These are phyloP conservation scores for Annulohypoxylon truncatum DNA, from an alignment of 2,329 filamentous ascomycete genomes.

Conservation along the genomic window DNA sequence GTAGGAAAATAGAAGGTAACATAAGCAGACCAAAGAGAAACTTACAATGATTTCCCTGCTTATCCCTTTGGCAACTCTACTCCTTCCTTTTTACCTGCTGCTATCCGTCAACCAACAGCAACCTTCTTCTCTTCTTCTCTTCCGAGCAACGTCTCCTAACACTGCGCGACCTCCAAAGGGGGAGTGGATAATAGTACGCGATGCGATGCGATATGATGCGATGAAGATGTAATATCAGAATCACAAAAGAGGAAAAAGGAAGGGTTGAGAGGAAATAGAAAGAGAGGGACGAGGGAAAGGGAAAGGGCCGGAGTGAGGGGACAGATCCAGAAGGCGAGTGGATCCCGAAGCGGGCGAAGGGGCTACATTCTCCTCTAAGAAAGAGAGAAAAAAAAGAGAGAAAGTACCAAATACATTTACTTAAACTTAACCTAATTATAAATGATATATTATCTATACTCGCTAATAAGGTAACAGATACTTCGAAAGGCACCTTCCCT, in stretches of 20 bases:
- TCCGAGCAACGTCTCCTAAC: constrained; percentile 45
- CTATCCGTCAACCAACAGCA: constrained; percentile 37
- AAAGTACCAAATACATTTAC: constrained; percentile 13
- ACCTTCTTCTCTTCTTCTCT: constrained; percentile 42
- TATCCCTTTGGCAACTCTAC: constrained; percentile 28
- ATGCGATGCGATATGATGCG: constrained; percentile 32
- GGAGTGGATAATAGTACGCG: constrained; percentile 17
- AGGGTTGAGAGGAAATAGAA: constrained; percentile 36
- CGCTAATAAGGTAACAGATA: constrained; percentile 15
- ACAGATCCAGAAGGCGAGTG: constrained; percentile 31
- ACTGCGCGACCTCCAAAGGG: constrained; percentile 46
- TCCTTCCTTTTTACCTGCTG: constrained; percentile 20
- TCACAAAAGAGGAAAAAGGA: constrained; percentile 33
- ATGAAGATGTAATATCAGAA: constrained; percentile 20
- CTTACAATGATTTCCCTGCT: constrained; percentile 23
- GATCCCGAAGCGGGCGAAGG: constrained; percentile 38
- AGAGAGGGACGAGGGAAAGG: constrained; percentile 38
- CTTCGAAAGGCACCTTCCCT: constrained; percentile 25
- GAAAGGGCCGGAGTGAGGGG: constrained; percentile 29
- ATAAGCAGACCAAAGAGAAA: constrained; percentile 12
- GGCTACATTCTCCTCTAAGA: constrained; percentile 26
- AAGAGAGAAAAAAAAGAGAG: neutral
- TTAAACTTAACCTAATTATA: neutral
- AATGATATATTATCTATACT: neutral
- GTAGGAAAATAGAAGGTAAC: constrained; percentile 11